Base-by-base conservation (phyloP, 1,284 basidiomycete species). In the Rhodotorula sp. region DNA sequence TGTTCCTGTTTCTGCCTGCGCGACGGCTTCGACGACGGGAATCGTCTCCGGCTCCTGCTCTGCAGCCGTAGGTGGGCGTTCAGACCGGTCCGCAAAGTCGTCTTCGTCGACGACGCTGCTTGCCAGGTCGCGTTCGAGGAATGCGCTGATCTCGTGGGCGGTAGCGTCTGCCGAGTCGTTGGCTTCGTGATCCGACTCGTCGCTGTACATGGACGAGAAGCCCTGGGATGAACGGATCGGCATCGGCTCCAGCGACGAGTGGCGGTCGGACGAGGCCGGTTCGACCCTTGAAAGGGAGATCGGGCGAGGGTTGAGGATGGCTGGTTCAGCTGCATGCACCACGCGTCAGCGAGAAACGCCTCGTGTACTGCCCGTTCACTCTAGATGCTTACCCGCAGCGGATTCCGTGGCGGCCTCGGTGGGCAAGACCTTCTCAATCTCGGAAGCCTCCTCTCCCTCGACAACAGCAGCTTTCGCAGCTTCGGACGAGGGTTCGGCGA, bases 61-160 rank as follows among this genome's bases (percentile, higher is more conserved):
- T 43, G 39, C 39, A 2, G 39, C 39, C 39, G 39, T 1, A 43
- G 39, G 39, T 0, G 39, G 39, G 39, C 39, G 39, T 12, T 20
- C 15, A 12, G n/a, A 16, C 26, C 54, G 54, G 1, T 56, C 54
- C 26, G 54, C n/a, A n/a, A 20, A 51, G 43, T 68, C 66, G 12
- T 68, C 66, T 61, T 68, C 66, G 20, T 68, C 66, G 7, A 62
- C 21, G 47, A 58, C 56, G 21, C 66, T 68, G 52, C 66, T 68
- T 14, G 66, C 66, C 14, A 68, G 56, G 21, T 68, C 66, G 31
- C 66, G 66, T 47, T 62, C 66, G 56, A 68, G n/a, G 34, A 68
- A 68, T 2, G 56, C 66, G 34, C 61, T 62, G 54, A 68, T 68
- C 20, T 62, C 61, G n/a, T 58, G 56, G 14, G 47, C 64, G 5